A percentile compares a stretch with the other conserved stretches of the same genome.
Evolutionary conservation across 768 basidiomycete genomes (phyloP).

Genomic region (Macrocybe gigantea): DNA sequence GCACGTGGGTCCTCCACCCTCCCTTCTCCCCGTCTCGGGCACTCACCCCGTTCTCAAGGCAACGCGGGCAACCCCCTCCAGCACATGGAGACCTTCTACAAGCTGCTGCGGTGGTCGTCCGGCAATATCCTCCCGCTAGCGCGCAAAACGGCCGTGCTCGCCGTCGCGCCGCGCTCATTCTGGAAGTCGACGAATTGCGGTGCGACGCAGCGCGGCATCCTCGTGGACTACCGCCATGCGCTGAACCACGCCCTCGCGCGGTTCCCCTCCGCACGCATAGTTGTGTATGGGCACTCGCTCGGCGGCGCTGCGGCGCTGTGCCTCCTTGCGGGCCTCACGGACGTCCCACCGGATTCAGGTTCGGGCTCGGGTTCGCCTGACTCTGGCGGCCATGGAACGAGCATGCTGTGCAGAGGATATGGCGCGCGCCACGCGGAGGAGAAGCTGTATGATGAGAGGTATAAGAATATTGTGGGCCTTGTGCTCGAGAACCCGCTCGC

Average conservation of each 20-base stretch:
- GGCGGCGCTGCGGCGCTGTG: conserved; percentile 39
- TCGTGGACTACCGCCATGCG: conserved; percentile 31
- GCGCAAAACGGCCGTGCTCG: conserved; percentile 21
- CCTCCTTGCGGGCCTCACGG: conserved; percentile 21
- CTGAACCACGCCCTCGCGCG: conserved; percentile 22
- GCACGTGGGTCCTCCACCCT: conserved; percentile 4
- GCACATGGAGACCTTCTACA: conserved; percentile 36
- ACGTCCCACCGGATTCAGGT: not conserved
- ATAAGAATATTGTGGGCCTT: conserved; percentile 23
- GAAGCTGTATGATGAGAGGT: too few relatives aligned
- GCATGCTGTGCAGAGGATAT: too few relatives aligned
- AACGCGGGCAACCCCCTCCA: conserved; percentile 45
- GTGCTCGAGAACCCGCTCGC: conserved; percentile 48
- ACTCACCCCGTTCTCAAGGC: conserved; percentile 28
- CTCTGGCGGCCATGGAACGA: too few relatives aligned
- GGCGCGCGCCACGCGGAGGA: too few relatives aligned
- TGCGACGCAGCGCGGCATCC: conserved; percentile 32
- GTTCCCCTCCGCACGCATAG: conserved; percentile 26
- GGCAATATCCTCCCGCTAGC: not conserved
- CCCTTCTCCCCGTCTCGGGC: not conserved
- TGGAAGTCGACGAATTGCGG: conserved; percentile 36
- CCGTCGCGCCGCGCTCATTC: conserved; percentile 43
- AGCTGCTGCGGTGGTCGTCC: conserved; percentile 38
- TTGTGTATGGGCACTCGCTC: conserved; percentile 44
- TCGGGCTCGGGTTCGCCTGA: too few relatives aligned